Base-by-base conservation (phyloP, 345 rosid species). In the Salix brachista region DNA sequence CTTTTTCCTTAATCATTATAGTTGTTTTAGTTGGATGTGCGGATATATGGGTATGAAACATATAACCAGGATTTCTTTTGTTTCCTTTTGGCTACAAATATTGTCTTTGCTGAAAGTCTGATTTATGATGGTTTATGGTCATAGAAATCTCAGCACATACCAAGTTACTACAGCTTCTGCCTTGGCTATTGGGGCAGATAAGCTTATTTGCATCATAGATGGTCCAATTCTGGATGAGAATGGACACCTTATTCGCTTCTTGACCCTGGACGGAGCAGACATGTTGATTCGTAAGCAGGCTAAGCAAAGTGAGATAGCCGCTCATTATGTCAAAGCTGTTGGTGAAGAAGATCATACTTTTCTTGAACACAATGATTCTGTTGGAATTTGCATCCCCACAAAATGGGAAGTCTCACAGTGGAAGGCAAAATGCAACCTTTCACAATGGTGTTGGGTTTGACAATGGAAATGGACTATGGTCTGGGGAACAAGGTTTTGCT, bases 81-180 rank as follows among this genome's bases (percentile, higher is more conserved):
- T 50, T 48, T 46, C 56, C 46, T 28, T 23, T 50, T 30, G 13
- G 32, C 70, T 37, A 71, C 10, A 28, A 19, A 7, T 46, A 32
- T 50, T 61, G 25, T 62, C 8, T 19, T 39, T 36, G 18, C 48
- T 30, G 23, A 19, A 78, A 52, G 67, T 41, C 61, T 69, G 32
- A 21, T 2, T 39, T 67, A 65, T 16, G 21, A 41, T 84, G 69
- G 26, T 37, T 67, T 72, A 34, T 69, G 42, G 70, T 84, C 80
- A 76, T 56, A 65, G 34, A 58, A 18, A 32, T 82, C 84, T 39
- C 92, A 95, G 98, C 90, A 93, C 97, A 65, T 95, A 89, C 76
- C 96, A 95, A 88, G 99, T 95, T 50, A 96, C 99, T 67, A 95
- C 99, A 28, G 97, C 99, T 44, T 95, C 97, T 88, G 99, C 99